Evolutionary conservation across 192 early-diverging fungal species (phyloP), one percentile per base, ranked within the genome.

Genomic region (Mortierella alpina): DNA sequence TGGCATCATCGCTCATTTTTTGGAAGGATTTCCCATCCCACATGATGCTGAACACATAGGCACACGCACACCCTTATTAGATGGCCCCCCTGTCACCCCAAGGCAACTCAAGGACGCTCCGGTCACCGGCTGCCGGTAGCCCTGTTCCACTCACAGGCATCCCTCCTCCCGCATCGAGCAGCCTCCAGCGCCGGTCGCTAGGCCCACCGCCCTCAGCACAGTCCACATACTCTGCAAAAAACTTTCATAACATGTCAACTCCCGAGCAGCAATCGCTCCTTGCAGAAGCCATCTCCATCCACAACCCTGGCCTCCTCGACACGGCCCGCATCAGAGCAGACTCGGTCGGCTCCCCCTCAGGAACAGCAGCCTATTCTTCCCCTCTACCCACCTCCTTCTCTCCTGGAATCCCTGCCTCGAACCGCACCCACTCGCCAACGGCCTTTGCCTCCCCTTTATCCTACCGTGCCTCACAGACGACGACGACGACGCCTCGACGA

Each of bases 211-310:
- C 51, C 18, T 52, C 63, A 14, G 59, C 72, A 42, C 31, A 31
- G 8, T n/a, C 68, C 18, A 42, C 45, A 50, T 50, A 56, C 31
- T 45, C 47, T 40, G 47, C 53, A 60, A 72, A 64, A 51, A 54
- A 23, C 54, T 61, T 73, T 52, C 59, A 72, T 31, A 75, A 72
- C 18, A 68, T 84, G 50, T 31, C 31, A 31, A 74, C 83, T 11
- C 68, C 68, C 46, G 83, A 84, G 67, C 75, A 83, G 41, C 74
- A 83, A 73, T 55, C 75, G 11, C 63, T 78, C 47, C 65, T 80
- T n/a, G 68, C 72, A 17, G 76, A 79, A 40, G 83, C 76, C 54
- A 80, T 83, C 66, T 71, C 71, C 48, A 69, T 60, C 47, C 76
- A 76, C 47, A 73, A 42, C 23, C 75, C 75, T 6, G 64, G 65